phyloP scores from a whole-genome alignment of 1,284 basidiomycete genomes.

The Papiliotrema flavescens region DNA sequence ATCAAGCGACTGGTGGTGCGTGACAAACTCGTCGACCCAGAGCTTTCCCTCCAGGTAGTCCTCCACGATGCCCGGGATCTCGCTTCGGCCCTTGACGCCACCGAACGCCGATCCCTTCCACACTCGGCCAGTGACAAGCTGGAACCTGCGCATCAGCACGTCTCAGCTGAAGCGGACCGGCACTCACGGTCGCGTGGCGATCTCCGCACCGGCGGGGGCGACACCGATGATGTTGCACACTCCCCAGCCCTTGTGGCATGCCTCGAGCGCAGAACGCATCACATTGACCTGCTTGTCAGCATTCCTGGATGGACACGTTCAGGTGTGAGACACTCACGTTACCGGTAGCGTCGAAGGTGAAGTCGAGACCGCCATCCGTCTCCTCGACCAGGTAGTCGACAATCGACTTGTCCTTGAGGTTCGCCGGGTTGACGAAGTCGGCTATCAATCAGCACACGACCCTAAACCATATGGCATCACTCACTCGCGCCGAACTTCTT shows the following conservation, averaged over 20 bases:
- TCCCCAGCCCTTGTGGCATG: constrained; percentile 99
- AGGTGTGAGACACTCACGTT: constrained; percentile 76
- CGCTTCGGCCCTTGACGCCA: constrained; percentile 95
- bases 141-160: constrained; percentile 58
- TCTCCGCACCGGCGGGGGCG: constrained; percentile 94
- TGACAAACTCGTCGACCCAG: constrained; percentile 81
- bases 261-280: constrained; percentile 93
- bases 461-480: constrained; percentile 7
- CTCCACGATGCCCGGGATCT: constrained; percentile 83
- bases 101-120: constrained; percentile 98
- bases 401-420: constrained; percentile 74
- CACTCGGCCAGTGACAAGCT: constrained; percentile 73
- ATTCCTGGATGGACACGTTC: no score
- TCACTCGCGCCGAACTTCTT: constrained; percentile 85
- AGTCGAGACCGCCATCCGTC: constrained; percentile 96
- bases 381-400: constrained; percentile 87
- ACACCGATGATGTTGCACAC: constrained; percentile 92
- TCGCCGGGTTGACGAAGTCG: constrained; percentile 85
- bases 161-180: constrained; percentile 3
- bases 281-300: constrained; percentile 63
- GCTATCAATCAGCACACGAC: constrained; percentile 34
- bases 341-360: constrained; percentile 94
- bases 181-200: constrained; percentile 86
- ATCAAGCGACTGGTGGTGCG: constrained; percentile 68
- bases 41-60: constrained; percentile 48